Evolutionary conservation across 441 rosid genomes (phyloP).

Genomic region (Pelargonium fulgidum): DNA sequence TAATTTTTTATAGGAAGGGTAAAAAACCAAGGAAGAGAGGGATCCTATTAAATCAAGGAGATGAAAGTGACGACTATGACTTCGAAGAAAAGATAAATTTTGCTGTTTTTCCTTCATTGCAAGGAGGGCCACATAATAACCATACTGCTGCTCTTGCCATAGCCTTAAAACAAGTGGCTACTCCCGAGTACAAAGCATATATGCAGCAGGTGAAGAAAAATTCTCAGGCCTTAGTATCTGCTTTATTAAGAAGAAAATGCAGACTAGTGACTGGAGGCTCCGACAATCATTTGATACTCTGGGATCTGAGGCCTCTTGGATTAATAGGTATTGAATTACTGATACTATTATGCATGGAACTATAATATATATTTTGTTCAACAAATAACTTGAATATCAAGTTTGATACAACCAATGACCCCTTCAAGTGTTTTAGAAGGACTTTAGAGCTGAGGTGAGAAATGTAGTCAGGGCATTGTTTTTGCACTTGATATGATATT

Average conservation of each 20-base stretch:
- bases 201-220: constrained; percentile 93
- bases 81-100: constrained; percentile 87
- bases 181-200: constrained; percentile 71
- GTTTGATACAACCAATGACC: background rate
- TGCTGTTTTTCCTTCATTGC: constrained; percentile 77
- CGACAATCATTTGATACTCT: constrained; percentile 87
- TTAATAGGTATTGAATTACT: constrained; percentile 50
- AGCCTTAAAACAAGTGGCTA: constrained; percentile 85
- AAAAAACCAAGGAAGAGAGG: constrained; percentile 60
- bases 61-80: constrained; percentile 45
- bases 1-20: constrained; percentile 75
- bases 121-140: constrained; percentile 98
- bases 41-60: constrained; percentile 35
- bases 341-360: background rate
- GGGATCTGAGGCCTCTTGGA: constrained; percentile 84
- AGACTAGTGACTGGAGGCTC: constrained; percentile 89
- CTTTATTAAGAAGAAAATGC: constrained; percentile 71
- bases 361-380: background rate
- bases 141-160: constrained; percentile 96
- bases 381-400: background rate
- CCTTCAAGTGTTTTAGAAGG: background rate
- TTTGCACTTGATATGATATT: background rate
- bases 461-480: background rate
- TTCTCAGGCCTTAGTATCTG: constrained; percentile 80
- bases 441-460: background rate